Conservation (phyloP, 192 early-diverging fungal species). For the Geranomyces variabilis region DNA sequence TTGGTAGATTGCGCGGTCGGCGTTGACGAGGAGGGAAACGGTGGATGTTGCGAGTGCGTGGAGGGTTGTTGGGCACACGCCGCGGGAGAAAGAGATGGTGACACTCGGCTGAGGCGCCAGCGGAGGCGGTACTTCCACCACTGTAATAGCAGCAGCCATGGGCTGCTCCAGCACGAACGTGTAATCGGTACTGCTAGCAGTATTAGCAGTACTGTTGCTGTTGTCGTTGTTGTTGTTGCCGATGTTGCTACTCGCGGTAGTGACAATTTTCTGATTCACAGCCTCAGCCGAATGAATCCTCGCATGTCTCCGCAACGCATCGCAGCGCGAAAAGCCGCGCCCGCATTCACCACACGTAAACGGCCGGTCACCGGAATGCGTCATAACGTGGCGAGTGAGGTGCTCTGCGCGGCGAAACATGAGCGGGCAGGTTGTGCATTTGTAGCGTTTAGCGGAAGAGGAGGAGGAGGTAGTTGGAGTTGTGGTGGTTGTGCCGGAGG, state of each 20-base stretch:
- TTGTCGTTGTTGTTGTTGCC: too few species aligned
- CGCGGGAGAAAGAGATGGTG: conserved; percentile 4
- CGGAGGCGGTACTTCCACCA: not conserved
- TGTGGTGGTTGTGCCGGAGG: too few species aligned
- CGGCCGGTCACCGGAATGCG: conserved; percentile 33
- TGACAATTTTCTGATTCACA: too few species aligned
- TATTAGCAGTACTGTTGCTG: too few species aligned
- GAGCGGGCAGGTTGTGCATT: conserved; percentile 24
- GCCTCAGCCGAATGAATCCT: conserved; percentile 9
- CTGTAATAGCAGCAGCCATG: too few species aligned
- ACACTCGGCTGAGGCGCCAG: not conserved
- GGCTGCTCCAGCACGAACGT: too few species aligned
- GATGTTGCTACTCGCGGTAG: too few species aligned
- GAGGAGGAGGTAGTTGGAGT: too few species aligned
- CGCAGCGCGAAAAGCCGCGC: conserved; percentile 31
- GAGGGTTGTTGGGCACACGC: conserved; percentile 19
- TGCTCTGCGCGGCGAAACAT: conserved; percentile 33
- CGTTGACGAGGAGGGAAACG: conserved; percentile 19
- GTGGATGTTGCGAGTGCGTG: conserved; percentile 6
- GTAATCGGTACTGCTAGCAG: too few species aligned
- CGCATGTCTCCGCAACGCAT: conserved; percentile 25
- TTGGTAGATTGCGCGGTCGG: conserved; percentile 28
- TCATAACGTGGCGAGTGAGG: conserved; percentile 28
- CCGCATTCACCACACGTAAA: conserved; percentile 28
- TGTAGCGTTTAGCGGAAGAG: conserved; percentile 19